A percentile compares a stretch with the other conserved stretches of the same genome.
Conservation (phyloP, 306 rosid species). For the Cucumis cinereus region DNA sequence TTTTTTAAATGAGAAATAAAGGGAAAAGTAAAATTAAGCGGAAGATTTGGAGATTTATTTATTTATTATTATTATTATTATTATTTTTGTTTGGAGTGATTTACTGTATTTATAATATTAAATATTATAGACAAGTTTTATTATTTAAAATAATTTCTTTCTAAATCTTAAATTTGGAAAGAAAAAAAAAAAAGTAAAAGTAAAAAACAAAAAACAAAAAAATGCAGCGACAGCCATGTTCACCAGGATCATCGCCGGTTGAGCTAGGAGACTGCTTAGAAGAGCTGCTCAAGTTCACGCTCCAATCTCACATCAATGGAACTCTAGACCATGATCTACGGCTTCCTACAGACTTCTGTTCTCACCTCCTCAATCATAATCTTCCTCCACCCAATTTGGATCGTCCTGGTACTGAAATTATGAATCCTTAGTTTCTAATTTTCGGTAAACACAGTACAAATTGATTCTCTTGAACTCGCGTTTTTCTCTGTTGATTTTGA, state of each 20-base stretch:
- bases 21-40: too few relatives aligned
- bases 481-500: background rate
- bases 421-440: background rate
- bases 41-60: too few relatives aligned
- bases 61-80: too few relatives aligned
- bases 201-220: too few relatives aligned
- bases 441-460: background rate
- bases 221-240: conserved; percentile 6
- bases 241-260: conserved; percentile 11
- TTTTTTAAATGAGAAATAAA: too few relatives aligned
- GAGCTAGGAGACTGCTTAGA: conserved; percentile 29
- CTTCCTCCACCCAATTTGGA: conserved; percentile 9
- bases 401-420: conserved; percentile 5
- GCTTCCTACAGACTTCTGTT: conserved; percentile 32
- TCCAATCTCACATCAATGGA: conserved; percentile 22
- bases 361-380: conserved; percentile 32
- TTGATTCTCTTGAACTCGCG: background rate
- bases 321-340: conserved; percentile 15
- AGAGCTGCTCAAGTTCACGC: conserved; percentile 39
- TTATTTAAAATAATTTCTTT: too few relatives aligned
- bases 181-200: too few relatives aligned
- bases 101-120: too few relatives aligned
- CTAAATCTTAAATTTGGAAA: too few relatives aligned
- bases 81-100: too few relatives aligned
- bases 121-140: too few relatives aligned